Conservation (phyloP, 768 basidiomycete genomes). For the Suillus fuscotomentosus region DNA sequence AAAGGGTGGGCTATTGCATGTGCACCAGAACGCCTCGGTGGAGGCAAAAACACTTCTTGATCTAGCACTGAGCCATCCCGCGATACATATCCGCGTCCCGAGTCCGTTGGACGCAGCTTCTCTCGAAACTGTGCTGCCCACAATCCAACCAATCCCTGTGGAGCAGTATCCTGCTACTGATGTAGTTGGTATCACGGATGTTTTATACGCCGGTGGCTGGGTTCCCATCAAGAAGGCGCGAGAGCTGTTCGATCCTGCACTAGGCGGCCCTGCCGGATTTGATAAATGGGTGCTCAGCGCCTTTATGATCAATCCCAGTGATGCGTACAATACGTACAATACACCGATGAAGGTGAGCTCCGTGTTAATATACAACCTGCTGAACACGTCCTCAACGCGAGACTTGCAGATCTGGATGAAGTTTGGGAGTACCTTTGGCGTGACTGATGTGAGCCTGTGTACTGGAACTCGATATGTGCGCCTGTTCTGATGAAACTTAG, state of each 20-base stretch:
- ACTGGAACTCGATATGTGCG: slow-evolving; percentile 22
- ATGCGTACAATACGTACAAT: slow-evolving; percentile 43
- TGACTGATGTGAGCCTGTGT: slow-evolving; percentile 23
- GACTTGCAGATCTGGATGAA: slow-evolving; percentile 21
- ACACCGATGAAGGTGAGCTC: slow-evolving; percentile 35
- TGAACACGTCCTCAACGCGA: not conserved
- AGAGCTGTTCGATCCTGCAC: slow-evolving; percentile 28
- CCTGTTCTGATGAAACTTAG: slow-evolving; percentile 25
- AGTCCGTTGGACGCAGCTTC: slow-evolving; percentile 22
- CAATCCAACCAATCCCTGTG: slow-evolving; percentile 34
- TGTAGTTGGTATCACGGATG: slow-evolving; percentile 25
- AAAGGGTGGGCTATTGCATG: slow-evolving; percentile 47
- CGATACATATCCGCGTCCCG: slow-evolving; percentile 37
- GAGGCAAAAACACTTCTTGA: slow-evolving; percentile 33
- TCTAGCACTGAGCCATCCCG: slow-evolving; percentile 36
- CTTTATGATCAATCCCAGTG: slow-evolving; percentile 40
- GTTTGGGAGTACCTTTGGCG: slow-evolving; percentile 17
- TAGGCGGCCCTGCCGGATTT: slow-evolving; percentile 42
- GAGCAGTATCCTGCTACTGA: slow-evolving; percentile 14
- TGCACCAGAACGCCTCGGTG: slow-evolving; percentile 43
- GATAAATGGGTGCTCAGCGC: slow-evolving; percentile 40
- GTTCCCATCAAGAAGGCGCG: slow-evolving; percentile 36
- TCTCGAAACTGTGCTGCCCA: slow-evolving; percentile 26
- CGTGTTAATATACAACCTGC: not conserved
- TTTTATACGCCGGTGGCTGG: slow-evolving; percentile 33